A percentile compares a stretch with the other conserved stretches of the same genome.
phyloP scores from a whole-genome alignment of 129 eudicot species.

The Dittrichia graveolens region DNA sequence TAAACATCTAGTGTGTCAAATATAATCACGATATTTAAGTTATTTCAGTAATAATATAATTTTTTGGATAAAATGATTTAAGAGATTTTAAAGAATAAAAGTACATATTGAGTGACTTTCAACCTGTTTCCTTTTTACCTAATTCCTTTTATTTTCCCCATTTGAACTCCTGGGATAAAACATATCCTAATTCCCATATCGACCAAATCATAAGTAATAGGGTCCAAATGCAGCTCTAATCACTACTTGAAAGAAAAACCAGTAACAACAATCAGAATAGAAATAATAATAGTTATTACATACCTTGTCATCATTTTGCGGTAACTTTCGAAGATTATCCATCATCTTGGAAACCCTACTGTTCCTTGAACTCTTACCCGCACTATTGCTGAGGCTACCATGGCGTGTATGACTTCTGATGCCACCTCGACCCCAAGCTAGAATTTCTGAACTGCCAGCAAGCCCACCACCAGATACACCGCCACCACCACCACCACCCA shows the following conservation, averaged over 20 bases:
- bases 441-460: constrained; percentile 40
- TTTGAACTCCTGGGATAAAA: no score
- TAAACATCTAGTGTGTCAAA: no score
- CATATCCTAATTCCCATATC: no score
- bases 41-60: no score
- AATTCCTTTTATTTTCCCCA: no score
- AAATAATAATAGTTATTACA: not conserved
- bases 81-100: no score
- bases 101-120: no score
- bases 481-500: no score
- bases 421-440: constrained; percentile 86
- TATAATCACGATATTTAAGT: no score
- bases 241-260: not conserved
- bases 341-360: constrained; percentile 55
- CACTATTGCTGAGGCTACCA: constrained; percentile 52
- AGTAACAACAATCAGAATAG: not conserved
- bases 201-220: not conserved
- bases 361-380: constrained; percentile 51
- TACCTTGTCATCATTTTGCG: constrained; percentile 62
- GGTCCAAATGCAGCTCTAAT: constrained; percentile 1
- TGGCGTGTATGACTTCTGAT: constrained; percentile 76
- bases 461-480: constrained; percentile 32
- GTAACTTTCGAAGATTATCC: constrained; percentile 53
- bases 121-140: no score
- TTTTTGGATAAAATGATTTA: no score